Evolutionary conservation across 805 yeast genomes (phyloP), one percentile per base, ranked within the genome.

Genomic region (Cyberlindnera euphorbiae): DNA sequence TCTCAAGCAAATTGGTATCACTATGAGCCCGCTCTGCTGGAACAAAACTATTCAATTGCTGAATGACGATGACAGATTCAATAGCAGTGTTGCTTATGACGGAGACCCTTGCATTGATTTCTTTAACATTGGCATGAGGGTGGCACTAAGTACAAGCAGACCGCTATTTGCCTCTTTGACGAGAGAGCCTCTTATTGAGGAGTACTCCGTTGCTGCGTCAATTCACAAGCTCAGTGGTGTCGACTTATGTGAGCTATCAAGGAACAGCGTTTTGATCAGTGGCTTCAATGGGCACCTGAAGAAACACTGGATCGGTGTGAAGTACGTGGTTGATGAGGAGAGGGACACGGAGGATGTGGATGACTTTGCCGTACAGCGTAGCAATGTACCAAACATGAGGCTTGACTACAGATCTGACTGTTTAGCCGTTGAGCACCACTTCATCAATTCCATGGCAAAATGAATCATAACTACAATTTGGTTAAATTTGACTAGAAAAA

Each of bases 151-250:
- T 15, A 52, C 56, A 1, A 42, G 45, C 26, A 54, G 50, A 24
- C 58, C 59, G 1, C 36, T 54, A 16, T 53, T 55, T 17, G 30
- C 58, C 2, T 42, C 50, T 9, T 17, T 51, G 10, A 55, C 60
- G 2, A 36, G 53, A 26, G 60, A 55, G 18, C 57, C 60, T 0
- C 33, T 55, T 30, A 53, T 55, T 17, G 98, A 93, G 60, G 98
- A 93, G 61, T 93, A 89, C 59, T 86, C 96, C 2, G 97, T 93
- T 21, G 98, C 98, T 6, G 97, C 97, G 0, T 97, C 93, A 62
- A 93, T 93, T 49, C 93, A 89, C 69, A 88, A 93, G 57, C 70
- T 93, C 28, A 86, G 95, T 0, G 79, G 87, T 44, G 97, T 90
- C 22, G 98, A 93, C 61, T 87, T 53, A 1, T 54, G 58, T 38